Evolutionary conservation across 2,329 filamentous ascomycete species (phyloP).

Genomic region (Penicillium sp.): DNA sequence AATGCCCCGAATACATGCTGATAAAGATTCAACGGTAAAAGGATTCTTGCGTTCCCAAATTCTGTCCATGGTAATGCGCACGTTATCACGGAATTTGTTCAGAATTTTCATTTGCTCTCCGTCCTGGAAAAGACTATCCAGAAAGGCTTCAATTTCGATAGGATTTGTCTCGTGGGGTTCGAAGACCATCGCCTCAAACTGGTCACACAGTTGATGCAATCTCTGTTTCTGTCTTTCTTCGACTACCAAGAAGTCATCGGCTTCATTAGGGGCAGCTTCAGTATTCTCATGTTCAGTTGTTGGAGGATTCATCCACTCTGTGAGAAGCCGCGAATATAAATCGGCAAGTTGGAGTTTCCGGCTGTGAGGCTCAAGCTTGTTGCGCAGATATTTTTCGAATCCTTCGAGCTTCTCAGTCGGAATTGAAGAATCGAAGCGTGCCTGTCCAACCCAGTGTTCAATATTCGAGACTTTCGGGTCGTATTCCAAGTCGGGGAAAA

Average conservation of each 20-base stretch:
- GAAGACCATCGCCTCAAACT: constrained; percentile 47
- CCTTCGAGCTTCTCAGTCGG: constrained; percentile 34
- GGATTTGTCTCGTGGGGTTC: constrained; percentile 22
- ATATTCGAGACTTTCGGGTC: constrained; percentile 33
- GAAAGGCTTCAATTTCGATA: background rate
- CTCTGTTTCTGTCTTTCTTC: constrained; percentile 42
- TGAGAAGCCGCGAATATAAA: constrained; percentile 42
- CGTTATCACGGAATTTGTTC: background rate
- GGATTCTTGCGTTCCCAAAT: background rate
- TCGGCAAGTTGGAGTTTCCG: constrained; percentile 36
- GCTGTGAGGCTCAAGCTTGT: constrained; percentile 41
- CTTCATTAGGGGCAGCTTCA: constrained; percentile 16
- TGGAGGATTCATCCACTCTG: constrained; percentile 43
- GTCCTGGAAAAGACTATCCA: background rate
- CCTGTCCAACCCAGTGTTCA: constrained; percentile 42
- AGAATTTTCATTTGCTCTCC: background rate
- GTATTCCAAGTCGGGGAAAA: constrained; percentile 15
- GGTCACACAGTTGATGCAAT: constrained; percentile 43
- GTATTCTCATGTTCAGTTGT: background rate
- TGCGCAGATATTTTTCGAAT: constrained; percentile 38
- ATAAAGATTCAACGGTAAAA: background rate
- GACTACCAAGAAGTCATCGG: constrained; percentile 36
- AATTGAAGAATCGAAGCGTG: constrained; percentile 43
- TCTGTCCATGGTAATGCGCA: background rate
- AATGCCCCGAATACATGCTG: background rate